Base-by-base conservation (phyloP, 2,329 filamentous ascomycete genomes). In the Fusarium sp. region DNA sequence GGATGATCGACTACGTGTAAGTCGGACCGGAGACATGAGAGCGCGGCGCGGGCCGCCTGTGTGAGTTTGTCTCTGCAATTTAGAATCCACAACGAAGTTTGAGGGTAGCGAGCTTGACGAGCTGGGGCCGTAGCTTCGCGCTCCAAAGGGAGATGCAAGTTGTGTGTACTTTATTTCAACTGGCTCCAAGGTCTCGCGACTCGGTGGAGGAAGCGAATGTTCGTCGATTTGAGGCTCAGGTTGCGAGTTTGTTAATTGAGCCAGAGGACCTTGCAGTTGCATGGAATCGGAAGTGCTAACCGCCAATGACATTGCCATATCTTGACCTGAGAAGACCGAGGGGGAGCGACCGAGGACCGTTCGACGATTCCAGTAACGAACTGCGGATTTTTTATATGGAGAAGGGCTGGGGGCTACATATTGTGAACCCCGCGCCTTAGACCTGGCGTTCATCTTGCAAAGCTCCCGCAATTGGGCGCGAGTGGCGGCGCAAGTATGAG, bases 221-320 rank as follows among this genome's bases (percentile, higher is more conserved):
- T 78, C 72, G 26, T 79, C 73, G 11, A 68, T 47, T 33, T 63
- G 58, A 31, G 64, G 54, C 26, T 78, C 78, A 20, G 75, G 61
- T 41, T 73, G 75, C 22, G 87, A 87, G 61, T 82, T 83, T n/a
- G 88, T 87, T 47, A 92, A 84, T 74, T 89, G 88, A 6, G 90
- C 90, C 62, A 93, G 77, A 15, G 90, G 89, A 6, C 89, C 90
- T 60, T 88, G 83, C 0, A 87, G 88, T 74, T 91, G 88, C 91
- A 93, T 92, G 5, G 87, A 87, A 47, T 91, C 89, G 4, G 90
- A 87, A 3, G 90, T 92, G 81, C 89, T 91, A 36, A 91, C 82
- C 4, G 87, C 85, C 59, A 93, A 84, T 17, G 91, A 92, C 77
- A 92, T 82, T 47, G 87, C 85, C 86, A 93, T 91, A 70, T 92